Base-by-base conservation (phyloP, 257 asterid species). In the Coffea canephora region DNA sequence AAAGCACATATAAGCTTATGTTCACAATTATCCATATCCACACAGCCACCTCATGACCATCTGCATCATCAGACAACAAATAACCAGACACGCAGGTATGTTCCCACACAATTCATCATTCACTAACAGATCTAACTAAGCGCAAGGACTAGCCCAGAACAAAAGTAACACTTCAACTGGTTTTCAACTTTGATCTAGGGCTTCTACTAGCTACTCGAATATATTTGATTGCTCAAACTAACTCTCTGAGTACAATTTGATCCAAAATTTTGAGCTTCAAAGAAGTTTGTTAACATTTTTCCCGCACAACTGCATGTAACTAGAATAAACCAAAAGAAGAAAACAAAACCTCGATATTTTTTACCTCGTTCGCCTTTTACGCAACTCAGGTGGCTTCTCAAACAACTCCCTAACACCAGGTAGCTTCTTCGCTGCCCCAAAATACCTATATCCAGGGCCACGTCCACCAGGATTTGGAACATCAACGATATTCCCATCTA, bases 391-490 rank as follows among this genome's bases (percentile, higher is more conserved):
- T 23, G 98, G 99, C 89, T 95, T 95, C 84, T 92, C 96, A 66
- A 95, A 95, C 91, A 95, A 76, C 88, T 95, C 99, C 82, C 78
- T 90, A 54, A 95, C 99, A 67, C 99, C 99, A 49, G 99, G 99
- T 86, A 95, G 80, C 91, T 93, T 93, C 93, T 93, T 95, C 8
- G 98, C 99, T 11, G 99, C 99, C 15, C 98, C 98, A 84, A 95
- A 95, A 78, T 95, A 95, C 86, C 99, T 85, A 80, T 95, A 95
- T 19, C 99, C 99, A 4, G 97, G 96, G 7, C 98, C 99, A 69
- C 99, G 90, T 0, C 99, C 99, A 11, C 97, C 95, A 1, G 99
- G 98, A 23, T 95, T 95, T 2, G 99, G 98, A 68, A 95, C 97
- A 84, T 95, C 99, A 50, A 95, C 95, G 79, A 95, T 93, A 80